Evolutionary conservation across 768 basidiomycete species (phyloP), one percentile per base, ranked within the genome.

Genomic region (Kwoniella sp.): DNA sequence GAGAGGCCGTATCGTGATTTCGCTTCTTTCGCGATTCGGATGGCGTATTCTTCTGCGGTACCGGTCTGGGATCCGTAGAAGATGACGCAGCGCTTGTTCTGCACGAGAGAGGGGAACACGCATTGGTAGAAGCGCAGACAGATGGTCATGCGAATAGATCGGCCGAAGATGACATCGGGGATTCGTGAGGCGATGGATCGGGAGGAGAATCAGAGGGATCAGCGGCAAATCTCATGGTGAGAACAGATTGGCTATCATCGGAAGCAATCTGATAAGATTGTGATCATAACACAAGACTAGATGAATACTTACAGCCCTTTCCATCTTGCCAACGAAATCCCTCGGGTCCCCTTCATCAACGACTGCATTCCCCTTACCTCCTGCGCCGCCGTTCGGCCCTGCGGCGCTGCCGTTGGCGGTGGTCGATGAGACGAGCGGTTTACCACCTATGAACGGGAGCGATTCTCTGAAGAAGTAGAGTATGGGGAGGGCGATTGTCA

Each of bases 51-150:
- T 81, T 98, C 96, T 1, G 95, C 95, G 17, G 95, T 99, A 63
- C 95, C 95, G 0, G 95, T 99, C 79, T 99, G 95, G 23, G 95
- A 97, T 63, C 95, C 95, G 77, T 96, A 99, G 81, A 99, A 95
- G 76, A 98, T 97, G 73, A 92, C 69, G 55, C 69, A 69, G 29
- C 71, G 68, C 65, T 70, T 75, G 51, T 66, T 67, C 70, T 71
- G 59, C 45, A 29, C 38, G 41, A 25, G 34, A 48, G 25, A 26
- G 2, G 23, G 22, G 41, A 15, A 15, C n/a, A 38, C 25, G 13
- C 52, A 12, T 13, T 20, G 13, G 38, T 22, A 54, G 50, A 15
- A 23, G n/a, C 23, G 23, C 9, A 45, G 15, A n/a, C n/a, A n/a
- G n/a, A n/a, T n/a, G 15, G 13, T 13, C 4, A 31, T 54, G 8